Conservation (phyloP, 2,329 filamentous ascomycete species). For the Neurospora sp. region DNA sequence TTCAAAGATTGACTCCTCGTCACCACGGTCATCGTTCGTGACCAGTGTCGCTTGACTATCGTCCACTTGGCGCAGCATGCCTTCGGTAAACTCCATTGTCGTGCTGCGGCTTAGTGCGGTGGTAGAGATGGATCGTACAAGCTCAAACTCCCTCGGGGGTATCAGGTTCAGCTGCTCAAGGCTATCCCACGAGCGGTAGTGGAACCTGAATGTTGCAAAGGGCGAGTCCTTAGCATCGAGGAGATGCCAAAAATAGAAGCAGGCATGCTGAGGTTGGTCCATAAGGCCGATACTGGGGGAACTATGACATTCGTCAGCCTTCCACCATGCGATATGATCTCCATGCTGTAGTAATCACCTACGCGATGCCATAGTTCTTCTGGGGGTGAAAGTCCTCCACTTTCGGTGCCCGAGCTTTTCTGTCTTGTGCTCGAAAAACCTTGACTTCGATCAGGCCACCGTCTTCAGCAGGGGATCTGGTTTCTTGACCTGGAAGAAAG, state of each 20-base stretch:
- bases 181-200: conserved; percentile 44
- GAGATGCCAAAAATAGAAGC: conserved; percentile 42
- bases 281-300: conserved; percentile 43
- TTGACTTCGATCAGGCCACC: conserved; percentile 46
- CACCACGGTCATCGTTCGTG: not conserved
- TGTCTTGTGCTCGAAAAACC: conserved; percentile 40
- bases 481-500: conserved; percentile 30
- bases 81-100: not conserved
- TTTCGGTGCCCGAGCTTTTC: conserved; percentile 31
- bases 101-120: conserved; percentile 1
- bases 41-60: not conserved
- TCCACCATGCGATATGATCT: not conserved
- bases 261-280: conserved; percentile 38
- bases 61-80: not conserved
- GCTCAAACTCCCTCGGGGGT: conserved; percentile 18
- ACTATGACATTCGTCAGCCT: conserved; percentile 21
- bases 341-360: conserved; percentile 19
- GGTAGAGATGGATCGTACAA: conserved; percentile 5
- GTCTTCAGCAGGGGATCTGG: conserved; percentile 35
- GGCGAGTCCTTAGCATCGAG: conserved; percentile 41
- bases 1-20: conserved; percentile 6
- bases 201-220: conserved; percentile 43
- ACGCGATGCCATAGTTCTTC: conserved; percentile 44
- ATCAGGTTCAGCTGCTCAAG: conserved; percentile 39
- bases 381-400: conserved; percentile 35